Evolutionary conservation across 768 basidiomycete species (phyloP).

Genomic region (Phanerochaete sordida): DNA sequence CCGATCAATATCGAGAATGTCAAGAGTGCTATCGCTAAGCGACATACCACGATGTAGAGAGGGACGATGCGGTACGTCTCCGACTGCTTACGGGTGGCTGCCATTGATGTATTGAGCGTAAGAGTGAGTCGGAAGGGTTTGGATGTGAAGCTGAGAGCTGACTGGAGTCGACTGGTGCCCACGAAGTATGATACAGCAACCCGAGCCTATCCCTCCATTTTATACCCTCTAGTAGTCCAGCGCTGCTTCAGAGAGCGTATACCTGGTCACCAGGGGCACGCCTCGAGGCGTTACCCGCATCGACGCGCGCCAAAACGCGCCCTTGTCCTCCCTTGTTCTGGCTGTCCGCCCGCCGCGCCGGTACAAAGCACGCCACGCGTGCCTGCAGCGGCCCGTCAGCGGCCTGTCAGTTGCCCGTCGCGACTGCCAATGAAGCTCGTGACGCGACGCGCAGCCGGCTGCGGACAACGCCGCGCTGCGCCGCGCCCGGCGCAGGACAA

Average conservation of each 20-base stretch:
- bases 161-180: too few species aligned
- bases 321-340: not conserved
- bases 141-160: too few species aligned
- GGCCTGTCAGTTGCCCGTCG: not conserved
- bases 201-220: too few species aligned
- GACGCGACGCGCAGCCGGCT: not conserved
- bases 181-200: too few species aligned
- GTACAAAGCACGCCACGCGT: not conserved
- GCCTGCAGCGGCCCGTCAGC: not conserved
- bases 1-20: too few species aligned
- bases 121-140: too few species aligned
- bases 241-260: too few species aligned
- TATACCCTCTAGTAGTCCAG: too few species aligned
- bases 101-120: not conserved
- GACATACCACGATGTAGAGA: not conserved
- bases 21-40: not conserved
- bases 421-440: not conserved
- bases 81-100: not conserved
- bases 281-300: too few species aligned
- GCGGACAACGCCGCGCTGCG: not conserved
- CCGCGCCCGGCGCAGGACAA: not conserved
- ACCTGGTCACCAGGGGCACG: too few species aligned
- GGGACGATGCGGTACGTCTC: not conserved
- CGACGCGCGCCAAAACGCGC: too few species aligned
- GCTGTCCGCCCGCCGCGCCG: not conserved